Evolutionary conservation across 2,329 filamentous ascomycete genomes (phyloP), one percentile per base, ranked within the genome.

Genomic region (Calonectria henricotiae): DNA sequence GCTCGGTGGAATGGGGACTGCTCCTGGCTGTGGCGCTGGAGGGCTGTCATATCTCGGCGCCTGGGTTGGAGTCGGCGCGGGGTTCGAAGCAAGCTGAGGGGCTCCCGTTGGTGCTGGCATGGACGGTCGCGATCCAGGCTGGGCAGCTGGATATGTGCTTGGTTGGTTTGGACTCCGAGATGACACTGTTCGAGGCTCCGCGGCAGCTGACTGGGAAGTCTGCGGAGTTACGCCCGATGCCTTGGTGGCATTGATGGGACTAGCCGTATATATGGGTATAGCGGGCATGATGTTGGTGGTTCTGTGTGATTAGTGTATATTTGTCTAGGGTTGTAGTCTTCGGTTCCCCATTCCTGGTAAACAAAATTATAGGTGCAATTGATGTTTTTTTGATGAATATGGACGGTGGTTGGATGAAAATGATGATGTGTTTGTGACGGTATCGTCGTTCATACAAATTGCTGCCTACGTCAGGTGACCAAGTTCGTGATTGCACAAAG

Each of bases 211-310:
- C 8, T 74, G 70, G 44, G 79, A 79, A 17, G 86, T 89, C 73
- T 87, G 80, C 32, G 87, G 84, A 23, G 86, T 87, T 47, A 82
- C 77, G 37, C 83, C 87, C 17, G 83, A 83, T 60, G 88, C 83
- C 80, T 89, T 90, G 68, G 86, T 82, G 43, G 87, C 86, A 75
- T 84, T 87, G 79, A 91, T 90, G 54, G 90, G 89, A 78, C 88
- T 90, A 65, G 87, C 80, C 41, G 85, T 87, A 80, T 90, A 89
- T 47, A 91, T 86, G 58, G 86, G 88, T 71, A 92, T 87, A n/a
- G 89, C 86, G 60, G 89, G 85, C 89, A 91, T 91, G n/a, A 55
- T 82, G 77, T 44, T 32, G 37, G 23, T 20, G 9, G 23, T 44
- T 44, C 39, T 7, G 39, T 11, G 35, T 17, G 43, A 8, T 46